Conservation (phyloP, 2,329 filamentous ascomycete genomes). For the Penicillium hordei region DNA sequence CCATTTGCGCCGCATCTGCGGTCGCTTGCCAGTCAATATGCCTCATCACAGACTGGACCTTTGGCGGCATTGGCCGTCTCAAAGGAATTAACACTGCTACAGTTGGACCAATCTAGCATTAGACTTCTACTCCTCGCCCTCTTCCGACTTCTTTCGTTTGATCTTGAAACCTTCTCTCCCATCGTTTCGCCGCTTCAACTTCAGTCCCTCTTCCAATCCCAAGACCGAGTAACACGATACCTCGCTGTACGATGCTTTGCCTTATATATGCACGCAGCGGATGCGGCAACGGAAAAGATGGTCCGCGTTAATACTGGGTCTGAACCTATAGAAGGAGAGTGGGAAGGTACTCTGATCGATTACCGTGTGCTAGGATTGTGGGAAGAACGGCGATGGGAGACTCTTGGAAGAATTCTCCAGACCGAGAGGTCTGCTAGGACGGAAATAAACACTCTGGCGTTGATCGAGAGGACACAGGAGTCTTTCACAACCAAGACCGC, state of each 20-base stretch:
- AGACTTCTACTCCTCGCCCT: slow-evolving; percentile 61
- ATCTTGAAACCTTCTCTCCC: slow-evolving; percentile 65
- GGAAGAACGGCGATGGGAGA: slow-evolving; percentile 59
- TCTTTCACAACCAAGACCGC: slow-evolving; percentile 61
- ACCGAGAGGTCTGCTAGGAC: slow-evolving; percentile 25
- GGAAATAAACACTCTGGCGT: slow-evolving; percentile 21
- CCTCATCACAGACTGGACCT: slow-evolving; percentile 34
- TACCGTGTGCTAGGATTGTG: slow-evolving; percentile 70
- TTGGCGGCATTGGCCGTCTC: slow-evolving; percentile 35
- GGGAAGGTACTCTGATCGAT: slow-evolving; percentile 75
- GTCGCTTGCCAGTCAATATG: slow-evolving; percentile 63
- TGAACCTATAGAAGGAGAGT: slow-evolving; percentile 64
- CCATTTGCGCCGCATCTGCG: slow-evolving; percentile 80
- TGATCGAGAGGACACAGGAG: slow-evolving; percentile 31
- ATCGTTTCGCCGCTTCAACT: slow-evolving; percentile 67
- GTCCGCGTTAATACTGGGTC: slow-evolving; percentile 64
- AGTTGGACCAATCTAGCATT: slow-evolving; percentile 41
- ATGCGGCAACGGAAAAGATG: slow-evolving; percentile 72
- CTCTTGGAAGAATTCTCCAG: slow-evolving; percentile 35
- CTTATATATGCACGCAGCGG: slow-evolving; percentile 74
- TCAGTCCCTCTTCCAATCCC: slow-evolving; percentile 64
- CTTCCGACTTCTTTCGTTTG: slow-evolving; percentile 77
- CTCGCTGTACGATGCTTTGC: slow-evolving; percentile 80
- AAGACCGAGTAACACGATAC: slow-evolving; percentile 66
- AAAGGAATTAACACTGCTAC: slow-evolving; percentile 30